Evolutionary conservation across 805 yeast species (phyloP).

Genomic region (Saccharomycopsis selenospora): DNA sequence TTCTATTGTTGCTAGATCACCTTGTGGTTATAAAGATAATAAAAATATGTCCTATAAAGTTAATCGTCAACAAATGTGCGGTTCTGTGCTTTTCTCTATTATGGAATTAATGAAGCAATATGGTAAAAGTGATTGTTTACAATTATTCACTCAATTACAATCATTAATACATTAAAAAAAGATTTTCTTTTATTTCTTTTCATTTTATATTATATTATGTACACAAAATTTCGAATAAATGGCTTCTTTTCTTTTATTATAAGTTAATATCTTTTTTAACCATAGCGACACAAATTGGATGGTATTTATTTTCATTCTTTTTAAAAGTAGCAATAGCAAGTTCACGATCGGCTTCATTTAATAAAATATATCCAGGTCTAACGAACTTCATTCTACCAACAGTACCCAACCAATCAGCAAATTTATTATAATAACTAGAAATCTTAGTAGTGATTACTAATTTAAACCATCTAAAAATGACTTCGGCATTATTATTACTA

Average conservation of each 20-base stretch:
- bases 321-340: constrained; percentile 62
- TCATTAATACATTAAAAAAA: too few species aligned
- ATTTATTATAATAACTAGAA: constrained; percentile 36
- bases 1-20: neutral
- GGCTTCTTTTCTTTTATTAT: neutral
- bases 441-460: constrained; percentile 53
- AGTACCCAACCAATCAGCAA: constrained; percentile 82
- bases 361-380: constrained; percentile 71
- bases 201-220: too few species aligned
- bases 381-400: constrained; percentile 95
- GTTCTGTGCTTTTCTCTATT: neutral
- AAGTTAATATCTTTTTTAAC: constrained; percentile 60
- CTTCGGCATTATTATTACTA: constrained; percentile 67
- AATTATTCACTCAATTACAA: neutral
- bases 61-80: constrained; percentile 1
- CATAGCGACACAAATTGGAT: constrained; percentile 77
- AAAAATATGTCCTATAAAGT: neutral
- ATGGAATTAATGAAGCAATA: neutral
- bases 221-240: too few species aligned
- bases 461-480: constrained; percentile 68
- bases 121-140: neutral
- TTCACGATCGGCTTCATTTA: constrained; percentile 55
- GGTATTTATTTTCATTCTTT: constrained; percentile 54
- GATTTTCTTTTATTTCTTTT: too few species aligned
- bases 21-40: neutral